These are phyloP conservation scores for Daldinia childiae DNA, from an alignment of 495 filamentous ascomycete genomes.

Conservation along the genomic window DNA sequence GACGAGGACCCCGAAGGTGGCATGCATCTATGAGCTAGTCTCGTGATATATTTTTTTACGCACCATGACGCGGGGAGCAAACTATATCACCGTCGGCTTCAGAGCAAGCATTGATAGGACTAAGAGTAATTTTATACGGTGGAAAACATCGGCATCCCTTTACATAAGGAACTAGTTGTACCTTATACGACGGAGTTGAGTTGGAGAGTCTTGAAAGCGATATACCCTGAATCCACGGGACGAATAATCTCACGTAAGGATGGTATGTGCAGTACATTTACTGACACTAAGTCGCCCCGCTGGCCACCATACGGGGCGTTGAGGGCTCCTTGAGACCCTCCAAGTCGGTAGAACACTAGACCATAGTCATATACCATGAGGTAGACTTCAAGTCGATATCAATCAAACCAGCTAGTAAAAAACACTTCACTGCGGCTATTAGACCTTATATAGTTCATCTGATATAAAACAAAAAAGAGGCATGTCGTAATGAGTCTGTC, in stretches of 20 bases:
- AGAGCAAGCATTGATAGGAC: neutral
- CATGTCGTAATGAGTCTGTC: neutral
- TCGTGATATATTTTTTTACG: neutral
- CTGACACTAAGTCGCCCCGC: neutral
- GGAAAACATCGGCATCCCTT: neutral
- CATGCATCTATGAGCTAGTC: slow-evolving; percentile 66
- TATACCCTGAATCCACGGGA: neutral
- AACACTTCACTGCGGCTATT: neutral
- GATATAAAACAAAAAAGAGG: neutral
- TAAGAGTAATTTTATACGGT: neutral
- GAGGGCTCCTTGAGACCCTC: neutral
- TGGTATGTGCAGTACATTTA: neutral
- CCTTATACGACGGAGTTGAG: neutral
- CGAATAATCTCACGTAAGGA: neutral
- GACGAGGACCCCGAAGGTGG: slow-evolving; percentile 66
- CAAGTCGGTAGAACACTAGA: neutral
- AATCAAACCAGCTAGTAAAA: neutral
- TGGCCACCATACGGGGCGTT: neutral
- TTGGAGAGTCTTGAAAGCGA: neutral
- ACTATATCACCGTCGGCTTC: neutral
- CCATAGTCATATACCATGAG: neutral
- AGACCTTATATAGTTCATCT: neutral
- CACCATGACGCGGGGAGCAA: neutral
- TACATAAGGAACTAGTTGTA: neutral
- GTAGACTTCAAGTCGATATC: neutral